Base-by-base conservation (phyloP, 2,329 filamentous ascomycete species). In the Botryotinia convoluta region DNA sequence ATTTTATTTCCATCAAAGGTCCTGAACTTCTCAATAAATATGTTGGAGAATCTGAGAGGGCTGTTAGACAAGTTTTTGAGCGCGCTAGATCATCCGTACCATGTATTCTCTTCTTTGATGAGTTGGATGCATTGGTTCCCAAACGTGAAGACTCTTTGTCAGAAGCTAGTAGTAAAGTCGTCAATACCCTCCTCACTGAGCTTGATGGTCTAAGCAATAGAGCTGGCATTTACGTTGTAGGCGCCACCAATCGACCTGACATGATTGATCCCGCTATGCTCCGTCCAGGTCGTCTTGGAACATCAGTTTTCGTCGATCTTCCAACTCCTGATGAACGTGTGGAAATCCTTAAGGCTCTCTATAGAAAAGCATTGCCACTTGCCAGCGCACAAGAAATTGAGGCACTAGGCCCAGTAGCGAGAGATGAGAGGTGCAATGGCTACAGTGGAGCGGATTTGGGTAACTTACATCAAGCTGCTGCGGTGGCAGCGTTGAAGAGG, bases 21-120 rank as follows among this genome's bases (percentile, higher is more conserved):
- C 96, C 96, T 0, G 96, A 99, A 81, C 86, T 99, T 16, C 88
- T 99, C 63, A 98, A 98, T 86, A 99, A 98, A 83, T 99, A 95
- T 81, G 95, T 99, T 16, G 96, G 96, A 77, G 96, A 99, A 83
- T 97, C 93, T 10, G 96, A 99, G 83, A 92, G 95, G 18, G 93
- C 95, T 0, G 92, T 99, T 1, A 91, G 96, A 35, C 94, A 97
- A 81, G 92, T 98, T 0, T 99, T 99, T 82, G 89, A 91, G 76
- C 91, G 95, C 26, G 96, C 96, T 0, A 89, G 95, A 69, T 92
- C 92, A 0, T 95, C 92, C 12, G 88, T 94, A 0, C 96, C 96
- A 0, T 98, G 95, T 80, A 94, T 99, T 72, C 91, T 99, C 74
- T 98, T 99, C 87, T 98, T 99, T 81, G 96, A 99, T 81, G 96